A percentile compares a stretch with the other conserved stretches of the same genome.
Evolutionary conservation across 345 rosid species (phyloP).

Genomic region (Salix viminalis): DNA sequence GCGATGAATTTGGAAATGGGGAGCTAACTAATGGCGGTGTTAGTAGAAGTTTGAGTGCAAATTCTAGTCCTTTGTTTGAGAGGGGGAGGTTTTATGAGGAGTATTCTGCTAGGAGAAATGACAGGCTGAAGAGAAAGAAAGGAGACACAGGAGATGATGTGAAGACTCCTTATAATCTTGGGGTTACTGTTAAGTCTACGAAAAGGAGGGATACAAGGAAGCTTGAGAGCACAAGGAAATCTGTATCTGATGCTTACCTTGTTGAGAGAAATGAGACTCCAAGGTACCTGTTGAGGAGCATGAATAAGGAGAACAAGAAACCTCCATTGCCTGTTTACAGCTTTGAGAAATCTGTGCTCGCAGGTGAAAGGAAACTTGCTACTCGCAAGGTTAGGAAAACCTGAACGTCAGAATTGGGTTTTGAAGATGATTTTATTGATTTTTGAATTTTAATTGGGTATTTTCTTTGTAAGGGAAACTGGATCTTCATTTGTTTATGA

Average conservation of each 20-base stretch:
- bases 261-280: conserved; percentile 44
- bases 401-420: conserved; percentile 12
- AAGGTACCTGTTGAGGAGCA: conserved; percentile 72
- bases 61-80: conserved; percentile 49
- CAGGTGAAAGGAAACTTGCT: conserved; percentile 24
- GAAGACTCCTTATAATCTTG: conserved; percentile 43
- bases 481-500: neutral
- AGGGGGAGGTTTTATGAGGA: conserved; percentile 84
- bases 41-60: conserved; percentile 10
- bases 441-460: neutral
- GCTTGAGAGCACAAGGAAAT: conserved; percentile 49
- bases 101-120: conserved; percentile 79
- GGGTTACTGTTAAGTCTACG: conserved; percentile 50
- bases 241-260: conserved; percentile 41
- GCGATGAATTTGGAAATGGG: conserved; percentile 29
- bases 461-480: neutral
- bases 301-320: conserved; percentile 67
- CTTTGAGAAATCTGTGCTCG: conserved; percentile 20
- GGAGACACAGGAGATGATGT: conserved; percentile 25
- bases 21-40: conserved; percentile 3
- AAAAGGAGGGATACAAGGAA: conserved; percentile 61
- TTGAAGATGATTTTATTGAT: neutral
- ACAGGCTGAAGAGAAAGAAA: conserved; percentile 65
- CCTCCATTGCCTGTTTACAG: conserved; percentile 43
- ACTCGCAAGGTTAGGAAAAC: conserved; percentile 28